Evolutionary conservation across 225 moss, liverwort and hornwort genomes (phyloP), one percentile per base, ranked within the genome.

Genomic region (Rhytidiadelphus loreus): DNA sequence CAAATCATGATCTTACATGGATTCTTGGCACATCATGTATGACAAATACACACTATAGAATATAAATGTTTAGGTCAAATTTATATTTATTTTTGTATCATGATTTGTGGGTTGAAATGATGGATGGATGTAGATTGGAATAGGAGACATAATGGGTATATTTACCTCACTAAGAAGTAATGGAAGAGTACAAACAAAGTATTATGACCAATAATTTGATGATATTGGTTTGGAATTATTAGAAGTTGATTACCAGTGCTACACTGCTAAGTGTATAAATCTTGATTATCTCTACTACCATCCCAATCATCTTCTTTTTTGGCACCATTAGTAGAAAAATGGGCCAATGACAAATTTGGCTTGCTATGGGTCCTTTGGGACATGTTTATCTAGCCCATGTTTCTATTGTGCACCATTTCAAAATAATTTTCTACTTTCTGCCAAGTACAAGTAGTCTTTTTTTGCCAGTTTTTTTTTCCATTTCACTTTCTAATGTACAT

Each of bases 91-190:
- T 46, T 73, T 48, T 30, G 12, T 48, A 32, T 32, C 7, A 32
- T 32, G 5, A 12, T 75, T 50, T 75, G 33, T 50, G 0, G 32
- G 1, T 0, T 46, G 16, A 29, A 73, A 46, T 73, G 11, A 2
- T 21, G 1, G 7, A 32, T 0, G 0, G 2, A 32, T 74, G 7
- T 32, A 12, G 12, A 74, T 26, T 72, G 16, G 28, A 28, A 28
- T 0, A 72, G 0, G 5, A 28, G 3, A 9, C 9, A 43, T 43
- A 44, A 28, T 26, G 9, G 16, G 1, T 72, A 16, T 26, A 2
- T 5, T 28, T 72, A 72, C 6, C 2, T 72, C 6, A 71, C 9
- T 5, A 48, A 46, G 6, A 30, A 48, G 7, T 30, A 30, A 18
- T 44, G 10, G 44, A 72, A 29, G 17, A 72, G 2, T 0, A 23